phyloP scores from a whole-genome alignment of 768 basidiomycete genomes.

The Candolleomyces aberdarensis region DNA sequence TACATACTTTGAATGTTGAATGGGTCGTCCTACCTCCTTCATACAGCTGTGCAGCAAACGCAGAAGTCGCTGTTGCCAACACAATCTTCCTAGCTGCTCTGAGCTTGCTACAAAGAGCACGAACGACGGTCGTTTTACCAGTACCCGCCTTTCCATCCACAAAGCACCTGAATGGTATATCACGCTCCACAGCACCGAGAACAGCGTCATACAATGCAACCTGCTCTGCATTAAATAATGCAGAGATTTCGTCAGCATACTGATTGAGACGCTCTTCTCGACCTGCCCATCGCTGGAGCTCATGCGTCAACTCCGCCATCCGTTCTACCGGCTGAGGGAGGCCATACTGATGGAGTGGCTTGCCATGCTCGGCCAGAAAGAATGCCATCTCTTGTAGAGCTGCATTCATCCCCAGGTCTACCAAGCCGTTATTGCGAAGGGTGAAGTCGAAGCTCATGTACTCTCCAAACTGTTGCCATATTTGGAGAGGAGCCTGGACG shows the following conservation, averaged over 20 bases:
- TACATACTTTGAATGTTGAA: slow-evolving; percentile 33
- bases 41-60: slow-evolving; percentile 38
- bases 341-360: slow-evolving; percentile 22
- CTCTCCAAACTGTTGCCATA: slow-evolving; percentile 8
- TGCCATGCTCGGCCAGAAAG: slow-evolving; percentile 12
- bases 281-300: slow-evolving; percentile 9
- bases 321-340: slow-evolving; percentile 21
- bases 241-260: slow-evolving; percentile 6
- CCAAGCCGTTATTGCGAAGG: background rate
- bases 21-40: slow-evolving; percentile 35
- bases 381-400: slow-evolving; percentile 1
- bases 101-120: slow-evolving; percentile 29
- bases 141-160: slow-evolving; percentile 38
- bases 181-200: background rate
- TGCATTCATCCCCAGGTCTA: background rate
- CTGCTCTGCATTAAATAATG: slow-evolving; percentile 13
- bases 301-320: background rate
- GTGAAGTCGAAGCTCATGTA: slow-evolving; percentile 12
- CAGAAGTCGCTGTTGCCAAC: slow-evolving; percentile 34
- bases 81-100: slow-evolving; percentile 26
- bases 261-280: background rate
- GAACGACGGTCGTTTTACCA: slow-evolving; percentile 37
- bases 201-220: slow-evolving; percentile 8
- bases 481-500: slow-evolving; percentile 11
- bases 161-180: slow-evolving; percentile 20